Conservation (phyloP, 768 basidiomycete genomes). For the Lactarius vividus region DNA sequence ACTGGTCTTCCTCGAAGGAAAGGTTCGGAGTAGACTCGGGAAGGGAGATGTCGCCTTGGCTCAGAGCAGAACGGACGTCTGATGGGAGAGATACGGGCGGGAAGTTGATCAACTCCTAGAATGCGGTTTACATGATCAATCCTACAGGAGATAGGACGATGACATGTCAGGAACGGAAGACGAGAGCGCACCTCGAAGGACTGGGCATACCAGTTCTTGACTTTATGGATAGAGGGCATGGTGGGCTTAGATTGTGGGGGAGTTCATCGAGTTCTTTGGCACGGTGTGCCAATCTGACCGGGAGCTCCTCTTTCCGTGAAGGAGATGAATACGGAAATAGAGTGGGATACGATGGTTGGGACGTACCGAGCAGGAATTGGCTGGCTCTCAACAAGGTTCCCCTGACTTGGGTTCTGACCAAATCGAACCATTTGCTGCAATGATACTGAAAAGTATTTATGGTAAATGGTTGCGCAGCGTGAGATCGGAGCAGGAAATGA, state of each 20-base stretch:
- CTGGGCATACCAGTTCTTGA: constrained; percentile 99
- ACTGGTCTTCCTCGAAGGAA: no score
- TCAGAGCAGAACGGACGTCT: constrained; percentile 63
- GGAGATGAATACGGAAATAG: neutral
- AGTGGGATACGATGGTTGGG: constrained; percentile 7
- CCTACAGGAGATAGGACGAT: constrained; percentile 13
- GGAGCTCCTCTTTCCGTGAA: constrained; percentile 74
- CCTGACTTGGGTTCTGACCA: constrained; percentile 93
- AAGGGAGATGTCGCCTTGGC: constrained; percentile 47
- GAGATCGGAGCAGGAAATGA: neutral
- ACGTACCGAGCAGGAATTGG: constrained; percentile 78
- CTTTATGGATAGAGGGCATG: constrained; percentile 91
- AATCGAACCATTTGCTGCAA: constrained; percentile 98
- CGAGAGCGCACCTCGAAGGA: constrained; percentile 79
- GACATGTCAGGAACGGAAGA: neutral
- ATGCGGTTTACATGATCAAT: neutral
- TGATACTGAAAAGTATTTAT: constrained; percentile 56
- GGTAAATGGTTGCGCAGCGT: constrained; percentile 11
- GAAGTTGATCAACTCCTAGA: constrained; percentile 85
- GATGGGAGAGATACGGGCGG: constrained; percentile 70
- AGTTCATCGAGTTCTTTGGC: constrained; percentile 95
- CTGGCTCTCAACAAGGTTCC: constrained; percentile 91
- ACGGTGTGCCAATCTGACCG: constrained; percentile 91
- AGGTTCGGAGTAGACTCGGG: constrained; percentile 84
- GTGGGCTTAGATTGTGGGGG: constrained; percentile 85